Percentiles rank a stretch among this genome's conserved stretches.
Conservation (phyloP, 495 filamentous ascomycete species). For the Hyaloscypha variabilis region DNA sequence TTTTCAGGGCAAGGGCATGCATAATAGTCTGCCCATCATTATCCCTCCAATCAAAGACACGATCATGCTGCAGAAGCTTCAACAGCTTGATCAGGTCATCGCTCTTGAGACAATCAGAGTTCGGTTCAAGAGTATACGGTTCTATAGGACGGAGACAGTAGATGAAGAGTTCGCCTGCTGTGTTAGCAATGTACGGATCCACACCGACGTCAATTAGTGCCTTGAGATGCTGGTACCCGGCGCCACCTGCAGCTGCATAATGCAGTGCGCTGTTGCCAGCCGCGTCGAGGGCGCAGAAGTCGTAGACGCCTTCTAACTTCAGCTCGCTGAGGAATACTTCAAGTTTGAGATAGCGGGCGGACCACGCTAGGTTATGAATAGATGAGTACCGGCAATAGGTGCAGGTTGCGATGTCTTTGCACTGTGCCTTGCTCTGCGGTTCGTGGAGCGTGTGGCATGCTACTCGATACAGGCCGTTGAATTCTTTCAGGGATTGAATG, state of each 20-base stretch:
- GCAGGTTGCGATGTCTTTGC: slow-evolving; percentile 20
- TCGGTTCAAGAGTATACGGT: slow-evolving; percentile 16
- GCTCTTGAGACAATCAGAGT: slow-evolving; percentile 12
- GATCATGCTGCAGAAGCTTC: slow-evolving; percentile 10
- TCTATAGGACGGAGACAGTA: slow-evolving; percentile 21
- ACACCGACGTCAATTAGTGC: slow-evolving; percentile 20
- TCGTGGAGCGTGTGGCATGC: slow-evolving; percentile 25
- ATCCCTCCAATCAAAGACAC: slow-evolving; percentile 14
- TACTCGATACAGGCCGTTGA: slow-evolving; percentile 27
- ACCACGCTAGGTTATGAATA: slow-evolving; percentile 29
- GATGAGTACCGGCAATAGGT: slow-evolving; percentile 23
- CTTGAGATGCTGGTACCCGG: slow-evolving; percentile 15
- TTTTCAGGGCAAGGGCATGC: slow-evolving; percentile 19
- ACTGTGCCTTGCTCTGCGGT: slow-evolving; percentile 12
- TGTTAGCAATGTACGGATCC: slow-evolving; percentile 20
- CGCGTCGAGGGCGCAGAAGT: slow-evolving; percentile 19
- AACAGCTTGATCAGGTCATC: slow-evolving; percentile 21
- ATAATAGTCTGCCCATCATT: slow-evolving; percentile 22
- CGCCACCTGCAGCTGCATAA: slow-evolving; percentile 25
- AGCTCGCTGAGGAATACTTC: slow-evolving; percentile 22
- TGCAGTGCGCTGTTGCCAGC: slow-evolving; percentile 26
- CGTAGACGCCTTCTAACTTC: slow-evolving; percentile 11
- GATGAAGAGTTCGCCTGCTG: slow-evolving; percentile 23
- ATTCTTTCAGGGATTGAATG: slow-evolving; percentile 22
- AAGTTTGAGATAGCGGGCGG: slow-evolving; percentile 23